Conservation (phyloP, 441 rosid species). For the Capsella rubella region DNA sequence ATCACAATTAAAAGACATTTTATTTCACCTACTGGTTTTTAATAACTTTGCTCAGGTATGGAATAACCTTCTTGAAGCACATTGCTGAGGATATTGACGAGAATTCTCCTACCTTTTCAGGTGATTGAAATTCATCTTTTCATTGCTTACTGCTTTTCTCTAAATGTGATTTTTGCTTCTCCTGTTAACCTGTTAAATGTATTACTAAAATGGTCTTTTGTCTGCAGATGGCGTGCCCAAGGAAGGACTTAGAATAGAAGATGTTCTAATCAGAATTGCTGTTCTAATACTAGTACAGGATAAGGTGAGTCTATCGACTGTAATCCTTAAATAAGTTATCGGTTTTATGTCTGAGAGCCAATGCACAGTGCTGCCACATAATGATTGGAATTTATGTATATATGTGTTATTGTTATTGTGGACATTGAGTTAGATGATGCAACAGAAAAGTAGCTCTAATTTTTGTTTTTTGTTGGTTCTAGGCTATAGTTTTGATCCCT, state of each 20-base stretch:
- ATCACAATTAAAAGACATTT: slow-evolving; percentile 2
- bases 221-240: slow-evolving; percentile 95
- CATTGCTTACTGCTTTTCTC: slow-evolving; percentile 21
- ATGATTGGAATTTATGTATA: slow-evolving; percentile 24
- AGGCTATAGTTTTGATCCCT: slow-evolving; percentile 8
- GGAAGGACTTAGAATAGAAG: slow-evolving; percentile 95
- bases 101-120: slow-evolving; percentile 78
- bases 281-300: slow-evolving; percentile 67
- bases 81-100: slow-evolving; percentile 70
- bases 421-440: slow-evolving; percentile 24
- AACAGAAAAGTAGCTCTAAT: neutral
- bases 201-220: slow-evolving; percentile 36
- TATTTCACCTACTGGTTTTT: slow-evolving; percentile 16
- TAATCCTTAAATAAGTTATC: slow-evolving; percentile 8
- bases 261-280: slow-evolving; percentile 89
- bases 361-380: slow-evolving; percentile 7
- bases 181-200: slow-evolving; percentile 26
- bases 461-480: slow-evolving; percentile 11
- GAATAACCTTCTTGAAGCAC: slow-evolving; percentile 74
- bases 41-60: slow-evolving; percentile 63
- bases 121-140: slow-evolving; percentile 52
- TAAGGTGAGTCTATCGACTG: slow-evolving; percentile 61
- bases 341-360: slow-evolving; percentile 7
- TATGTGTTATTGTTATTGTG: slow-evolving; percentile 17
- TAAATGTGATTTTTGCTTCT: slow-evolving; percentile 30